Evolutionary conservation across 495 filamentous ascomycete species (phyloP).

Genomic region (Penicillium pancosmium): DNA sequence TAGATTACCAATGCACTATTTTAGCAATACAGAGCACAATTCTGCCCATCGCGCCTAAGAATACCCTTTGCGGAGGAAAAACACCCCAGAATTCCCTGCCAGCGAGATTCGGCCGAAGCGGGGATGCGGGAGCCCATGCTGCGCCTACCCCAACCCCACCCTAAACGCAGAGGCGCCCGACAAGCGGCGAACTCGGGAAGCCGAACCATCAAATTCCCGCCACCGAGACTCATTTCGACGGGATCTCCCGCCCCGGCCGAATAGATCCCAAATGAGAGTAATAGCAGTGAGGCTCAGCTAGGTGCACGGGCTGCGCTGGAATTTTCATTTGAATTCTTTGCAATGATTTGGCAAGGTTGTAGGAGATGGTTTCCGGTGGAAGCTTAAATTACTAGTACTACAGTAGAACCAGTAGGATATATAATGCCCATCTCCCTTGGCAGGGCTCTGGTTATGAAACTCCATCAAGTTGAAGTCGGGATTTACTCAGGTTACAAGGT

Average conservation of each 20-base stretch:
- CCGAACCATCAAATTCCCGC: conserved; percentile 9
- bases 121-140: background rate
- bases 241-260: conserved; percentile 8
- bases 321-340: background rate
- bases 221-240: background rate
- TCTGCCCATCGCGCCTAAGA: background rate
- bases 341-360: background rate
- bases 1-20: background rate
- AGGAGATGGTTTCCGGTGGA: background rate
- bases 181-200: conserved; percentile 7
- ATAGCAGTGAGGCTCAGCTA: conserved; percentile 11
- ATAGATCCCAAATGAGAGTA: background rate
- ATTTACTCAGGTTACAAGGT: no score
- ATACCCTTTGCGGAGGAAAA: background rate
- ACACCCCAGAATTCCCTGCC: background rate
- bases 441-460: no score
- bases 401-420: background rate
- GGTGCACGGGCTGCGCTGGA: background rate
- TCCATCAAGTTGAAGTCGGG: no score
- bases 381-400: background rate
- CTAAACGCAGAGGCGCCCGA: conserved; percentile 9
- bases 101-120: conserved; percentile 6
- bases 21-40: background rate
- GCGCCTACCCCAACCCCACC: background rate
- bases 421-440: background rate